Percentiles rank a stretch among this genome's conserved stretches.
Conservation (phyloP, 1,284 basidiomycete genomes). For the Moniliella sp. region DNA sequence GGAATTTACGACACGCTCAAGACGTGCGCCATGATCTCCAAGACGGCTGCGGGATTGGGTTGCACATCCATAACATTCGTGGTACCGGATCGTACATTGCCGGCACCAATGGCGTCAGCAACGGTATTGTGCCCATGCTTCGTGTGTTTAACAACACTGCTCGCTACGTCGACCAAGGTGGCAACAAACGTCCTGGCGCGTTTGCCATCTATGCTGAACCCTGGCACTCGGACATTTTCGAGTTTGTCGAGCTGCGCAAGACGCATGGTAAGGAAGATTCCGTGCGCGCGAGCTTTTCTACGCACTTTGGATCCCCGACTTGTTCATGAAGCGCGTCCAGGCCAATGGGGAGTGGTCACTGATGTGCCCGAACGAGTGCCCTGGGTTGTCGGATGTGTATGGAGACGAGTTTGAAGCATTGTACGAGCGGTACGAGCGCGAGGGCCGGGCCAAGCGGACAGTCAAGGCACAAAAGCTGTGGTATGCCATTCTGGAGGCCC, state of each 20-base stretch:
- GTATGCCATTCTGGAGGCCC: slow-evolving; percentile 89
- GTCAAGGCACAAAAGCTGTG: slow-evolving; percentile 93
- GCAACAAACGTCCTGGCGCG: slow-evolving; percentile 95
- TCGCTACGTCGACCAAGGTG: slow-evolving; percentile 95
- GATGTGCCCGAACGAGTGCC: slow-evolving; percentile 93
- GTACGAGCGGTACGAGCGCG: slow-evolving; percentile 72
- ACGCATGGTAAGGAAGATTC: slow-evolving; percentile 98
- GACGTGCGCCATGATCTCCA: slow-evolving; percentile 96
- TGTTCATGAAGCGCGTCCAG: slow-evolving; percentile 44
- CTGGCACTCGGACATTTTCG: slow-evolving; percentile 92
- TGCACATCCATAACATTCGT: slow-evolving; percentile 88
- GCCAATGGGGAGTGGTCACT: slow-evolving; percentile 72
- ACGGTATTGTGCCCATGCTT: slow-evolving; percentile 97
- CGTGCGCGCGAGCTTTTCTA: slow-evolving; percentile 95
- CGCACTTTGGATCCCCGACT: slow-evolving; percentile 89
- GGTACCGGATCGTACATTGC: slow-evolving; percentile 73
- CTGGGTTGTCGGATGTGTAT: slow-evolving; percentile 69
- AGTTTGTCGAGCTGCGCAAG: slow-evolving; percentile 92
- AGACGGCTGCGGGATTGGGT: slow-evolving; percentile 95
- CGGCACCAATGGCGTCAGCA: slow-evolving; percentile 90
- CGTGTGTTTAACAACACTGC: slow-evolving; percentile 95
- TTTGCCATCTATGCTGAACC: slow-evolving; percentile 94
- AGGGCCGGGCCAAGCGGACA: slow-evolving; percentile 65
- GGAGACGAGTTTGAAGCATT: slow-evolving; percentile 75
- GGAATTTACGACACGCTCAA: slow-evolving; percentile 98